Conservation (phyloP, 306 rosid genomes). For the Trifolium pratense region DNA sequence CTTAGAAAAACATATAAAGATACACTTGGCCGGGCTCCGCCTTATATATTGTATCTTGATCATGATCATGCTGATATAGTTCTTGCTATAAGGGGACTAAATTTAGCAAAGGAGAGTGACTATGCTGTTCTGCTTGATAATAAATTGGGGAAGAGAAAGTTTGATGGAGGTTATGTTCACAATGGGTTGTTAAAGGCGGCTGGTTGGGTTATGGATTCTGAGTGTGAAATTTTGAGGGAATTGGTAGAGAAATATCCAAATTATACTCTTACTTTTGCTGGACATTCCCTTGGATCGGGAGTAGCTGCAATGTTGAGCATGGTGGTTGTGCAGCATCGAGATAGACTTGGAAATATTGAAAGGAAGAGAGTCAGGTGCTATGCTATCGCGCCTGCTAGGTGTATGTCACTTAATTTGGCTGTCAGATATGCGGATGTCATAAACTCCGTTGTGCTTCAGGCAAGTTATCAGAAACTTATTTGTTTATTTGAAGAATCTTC, state of each 20-base stretch:
- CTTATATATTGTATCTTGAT: conserved; percentile 80
- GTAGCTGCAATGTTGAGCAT: conserved; percentile 79
- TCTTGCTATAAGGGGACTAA: conserved; percentile 89
- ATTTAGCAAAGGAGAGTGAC: conserved; percentile 88
- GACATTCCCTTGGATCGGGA: conserved; percentile 97
- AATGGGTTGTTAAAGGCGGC: conserved; percentile 94
- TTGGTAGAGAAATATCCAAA: conserved; percentile 69
- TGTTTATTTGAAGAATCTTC: conserved; percentile 14
- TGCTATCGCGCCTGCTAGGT: conserved; percentile 97
- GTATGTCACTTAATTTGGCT: conserved; percentile 89
- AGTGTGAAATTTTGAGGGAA: conserved; percentile 65
- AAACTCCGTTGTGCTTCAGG: conserved; percentile 95
- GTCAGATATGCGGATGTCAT: conserved; percentile 95
- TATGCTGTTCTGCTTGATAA: conserved; percentile 85
- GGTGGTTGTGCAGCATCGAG: conserved; percentile 73
- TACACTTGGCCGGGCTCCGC: conserved; percentile 76
- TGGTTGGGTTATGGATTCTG: conserved; percentile 74
- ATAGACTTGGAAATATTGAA: conserved; percentile 71
- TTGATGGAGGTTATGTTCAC: conserved; percentile 96
- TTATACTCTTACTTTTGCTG: conserved; percentile 86
- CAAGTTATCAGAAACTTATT: conserved; percentile 44
- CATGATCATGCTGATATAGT: conserved; percentile 81
- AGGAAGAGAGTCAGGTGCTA: conserved; percentile 83
- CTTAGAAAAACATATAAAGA: conserved; percentile 70
- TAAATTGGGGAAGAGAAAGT: conserved; percentile 79